These are phyloP conservation scores for Hirschioporus abietinus DNA, from an alignment of 768 basidiomycete genomes.

Conservation along the genomic window DNA sequence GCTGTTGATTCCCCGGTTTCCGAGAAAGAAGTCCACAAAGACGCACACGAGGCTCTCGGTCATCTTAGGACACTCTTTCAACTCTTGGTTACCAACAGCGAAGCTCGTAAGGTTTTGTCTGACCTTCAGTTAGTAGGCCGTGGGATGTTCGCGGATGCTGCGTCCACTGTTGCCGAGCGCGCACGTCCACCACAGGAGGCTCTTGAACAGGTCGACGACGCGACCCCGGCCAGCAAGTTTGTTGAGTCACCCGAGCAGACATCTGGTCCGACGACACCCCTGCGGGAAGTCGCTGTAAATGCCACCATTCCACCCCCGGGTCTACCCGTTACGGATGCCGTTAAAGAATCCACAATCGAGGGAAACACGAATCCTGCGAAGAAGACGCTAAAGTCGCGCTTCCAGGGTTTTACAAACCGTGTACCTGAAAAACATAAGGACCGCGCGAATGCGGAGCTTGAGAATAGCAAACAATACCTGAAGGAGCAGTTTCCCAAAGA, in stretches of 20 bases:
- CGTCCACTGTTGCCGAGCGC: slow-evolving; percentile 36
- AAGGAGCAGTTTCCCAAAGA: slow-evolving; percentile 45
- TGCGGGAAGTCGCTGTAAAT: background rate
- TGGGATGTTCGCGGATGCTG: slow-evolving; percentile 38
- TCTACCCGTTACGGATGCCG: background rate
- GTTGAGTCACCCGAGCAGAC: slow-evolving; percentile 26
- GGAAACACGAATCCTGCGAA: slow-evolving; percentile 1
- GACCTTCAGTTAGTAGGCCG: slow-evolving; percentile 25
- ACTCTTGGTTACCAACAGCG: slow-evolving; percentile 43
- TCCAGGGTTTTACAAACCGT: slow-evolving; percentile 9
- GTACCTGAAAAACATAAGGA: slow-evolving; percentile 38
- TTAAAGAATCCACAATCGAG: background rate
- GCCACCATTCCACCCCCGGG: background rate
- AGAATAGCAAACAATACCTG: slow-evolving; percentile 34
- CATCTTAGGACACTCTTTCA: slow-evolving; percentile 41
- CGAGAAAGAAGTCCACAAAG: slow-evolving; percentile 32
- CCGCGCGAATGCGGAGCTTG: slow-evolving; percentile 23
- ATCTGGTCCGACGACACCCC: background rate
- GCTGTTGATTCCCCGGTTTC: slow-evolving; percentile 26
- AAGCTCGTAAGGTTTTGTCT: slow-evolving; percentile 35
- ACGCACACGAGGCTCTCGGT: slow-evolving; percentile 27
- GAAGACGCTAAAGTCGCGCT: slow-evolving; percentile 9
- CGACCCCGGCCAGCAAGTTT: slow-evolving; percentile 31
- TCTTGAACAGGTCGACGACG: slow-evolving; percentile 37
- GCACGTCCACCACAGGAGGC: slow-evolving; percentile 34